These are phyloP conservation scores for Colletotrichum cordylinicola DNA, from an alignment of 2,329 filamentous ascomycete genomes.

Conservation along the genomic window DNA sequence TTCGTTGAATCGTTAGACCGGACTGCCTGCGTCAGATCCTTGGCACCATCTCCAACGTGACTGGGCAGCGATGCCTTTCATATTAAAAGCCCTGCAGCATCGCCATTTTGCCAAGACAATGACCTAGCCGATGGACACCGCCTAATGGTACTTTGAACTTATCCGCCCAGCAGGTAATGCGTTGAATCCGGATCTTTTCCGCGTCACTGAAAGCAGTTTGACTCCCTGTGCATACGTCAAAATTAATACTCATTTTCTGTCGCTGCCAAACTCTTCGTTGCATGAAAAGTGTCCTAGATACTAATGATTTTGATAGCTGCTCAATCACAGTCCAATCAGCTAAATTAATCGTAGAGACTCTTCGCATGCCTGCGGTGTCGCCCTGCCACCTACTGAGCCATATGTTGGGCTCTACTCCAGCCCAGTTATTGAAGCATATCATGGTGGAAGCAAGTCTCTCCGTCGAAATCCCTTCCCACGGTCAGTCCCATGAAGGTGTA, in stretches of 20 bases:
- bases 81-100: slow-evolving; percentile 4
- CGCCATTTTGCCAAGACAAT: slow-evolving; percentile 14
- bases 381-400: background rate
- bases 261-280: rapidly evolving
- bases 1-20: background rate
- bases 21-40: background rate
- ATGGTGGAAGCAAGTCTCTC: background rate
- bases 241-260: rapidly evolving
- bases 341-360: background rate
- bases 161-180: background rate
- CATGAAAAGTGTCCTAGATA: rapidly evolving
- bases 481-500: background rate
- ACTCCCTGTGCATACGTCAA: no score
- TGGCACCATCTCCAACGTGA: background rate
- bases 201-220: background rate
- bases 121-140: background rate
- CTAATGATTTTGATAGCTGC: background rate
- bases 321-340: background rate
- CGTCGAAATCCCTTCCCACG: background rate
- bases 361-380: background rate
- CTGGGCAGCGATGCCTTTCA: background rate
- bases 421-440: background rate
- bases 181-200: background rate
- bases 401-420: rapidly evolving
- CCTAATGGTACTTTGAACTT: background rate